phyloP scores from a whole-genome alignment of 306 rosid genomes.

The Fragaria ananassa region DNA sequence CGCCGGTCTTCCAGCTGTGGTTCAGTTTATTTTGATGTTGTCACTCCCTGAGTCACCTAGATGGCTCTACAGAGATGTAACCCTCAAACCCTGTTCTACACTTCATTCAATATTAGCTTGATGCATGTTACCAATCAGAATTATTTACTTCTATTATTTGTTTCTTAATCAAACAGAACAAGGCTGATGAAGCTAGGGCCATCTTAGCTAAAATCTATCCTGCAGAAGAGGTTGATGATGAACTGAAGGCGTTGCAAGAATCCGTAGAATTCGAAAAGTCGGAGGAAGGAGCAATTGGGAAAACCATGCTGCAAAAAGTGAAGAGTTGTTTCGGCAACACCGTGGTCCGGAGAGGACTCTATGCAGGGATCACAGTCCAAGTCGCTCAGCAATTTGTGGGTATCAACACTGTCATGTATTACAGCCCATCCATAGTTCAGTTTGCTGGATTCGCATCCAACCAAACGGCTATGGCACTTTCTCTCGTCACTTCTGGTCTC shows the following conservation, averaged over 20 bases:
- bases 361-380: slow-evolving; percentile 69
- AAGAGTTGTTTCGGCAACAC: slow-evolving; percentile 40
- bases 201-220: slow-evolving; percentile 50
- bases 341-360: slow-evolving; percentile 64
- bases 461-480: slow-evolving; percentile 68
- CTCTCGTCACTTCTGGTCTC: slow-evolving; percentile 71
- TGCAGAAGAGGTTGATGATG: slow-evolving; percentile 50
- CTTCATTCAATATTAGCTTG: not conserved
- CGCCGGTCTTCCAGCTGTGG: slow-evolving; percentile 56
- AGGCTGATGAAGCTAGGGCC: slow-evolving; percentile 49
- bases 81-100: not conserved
- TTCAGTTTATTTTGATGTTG: slow-evolving; percentile 66
- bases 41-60: slow-evolving; percentile 89
- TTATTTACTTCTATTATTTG: not conserved
- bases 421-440: slow-evolving; percentile 82
- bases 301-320: slow-evolving; percentile 33
- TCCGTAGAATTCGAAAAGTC: slow-evolving; percentile 54
- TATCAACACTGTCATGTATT: slow-evolving; percentile 82
- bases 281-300: slow-evolving; percentile 46
- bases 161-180: slow-evolving; percentile 35
- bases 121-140: not conserved
- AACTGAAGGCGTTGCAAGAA: slow-evolving; percentile 55
- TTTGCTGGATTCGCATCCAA: slow-evolving; percentile 80
- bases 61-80: slow-evolving; percentile 75
- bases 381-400: slow-evolving; percentile 82